Percentiles rank a stretch among this genome's conserved stretches.
phyloP scores from a whole-genome alignment of 1,284 basidiomycete species.

The Trametes versicolor region DNA sequence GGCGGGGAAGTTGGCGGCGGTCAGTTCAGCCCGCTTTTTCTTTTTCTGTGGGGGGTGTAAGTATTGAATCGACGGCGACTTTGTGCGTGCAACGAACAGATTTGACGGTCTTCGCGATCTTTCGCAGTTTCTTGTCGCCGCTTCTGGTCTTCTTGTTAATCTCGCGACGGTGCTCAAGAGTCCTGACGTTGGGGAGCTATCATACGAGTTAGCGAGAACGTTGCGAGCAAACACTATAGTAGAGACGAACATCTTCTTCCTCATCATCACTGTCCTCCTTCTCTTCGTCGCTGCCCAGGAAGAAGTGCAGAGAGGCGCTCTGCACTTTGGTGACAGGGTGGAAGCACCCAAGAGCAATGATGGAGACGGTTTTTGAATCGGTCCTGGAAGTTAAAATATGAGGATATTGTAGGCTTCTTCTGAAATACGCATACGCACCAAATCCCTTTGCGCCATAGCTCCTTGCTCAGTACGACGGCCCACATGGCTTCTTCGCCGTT shows the following conservation, averaged over 20 bases:
- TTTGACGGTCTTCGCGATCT: slow-evolving; percentile 73
- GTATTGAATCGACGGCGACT: background rate
- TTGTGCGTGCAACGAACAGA: slow-evolving; percentile 41
- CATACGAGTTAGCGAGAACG: background rate
- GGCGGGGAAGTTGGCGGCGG: slow-evolving; percentile 88
- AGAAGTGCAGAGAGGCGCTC: slow-evolving; percentile 97
- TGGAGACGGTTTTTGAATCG: slow-evolving; percentile 94
- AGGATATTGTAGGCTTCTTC: background rate
- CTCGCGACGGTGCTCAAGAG: slow-evolving; percentile 83
- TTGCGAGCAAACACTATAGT: background rate
- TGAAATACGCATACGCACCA: slow-evolving; percentile 65
- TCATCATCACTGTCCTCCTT: slow-evolving; percentile 78
- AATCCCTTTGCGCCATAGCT: slow-evolving; percentile 94
- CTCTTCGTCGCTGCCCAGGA: slow-evolving; percentile 84
- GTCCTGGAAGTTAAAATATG: slow-evolving; percentile 58
- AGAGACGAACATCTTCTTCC: slow-evolving; percentile 67
- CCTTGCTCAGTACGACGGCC: slow-evolving; percentile 95
- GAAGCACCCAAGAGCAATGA: slow-evolving; percentile 92
- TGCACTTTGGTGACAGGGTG: slow-evolving; percentile 97
- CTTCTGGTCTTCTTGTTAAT: slow-evolving; percentile 92
- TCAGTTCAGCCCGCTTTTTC: slow-evolving; percentile 54
- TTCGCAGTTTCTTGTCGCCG: slow-evolving; percentile 81
- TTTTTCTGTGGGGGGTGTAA: slow-evolving; percentile 63
- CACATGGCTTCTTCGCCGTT: slow-evolving; percentile 93
- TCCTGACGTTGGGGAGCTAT: slow-evolving; percentile 74